A percentile compares a stretch with the other conserved stretches of the same genome.
Evolutionary conservation across 225 moss, liverwort and hornwort genomes (phyloP).

Genomic region (Sphagnum tenellum): DNA sequence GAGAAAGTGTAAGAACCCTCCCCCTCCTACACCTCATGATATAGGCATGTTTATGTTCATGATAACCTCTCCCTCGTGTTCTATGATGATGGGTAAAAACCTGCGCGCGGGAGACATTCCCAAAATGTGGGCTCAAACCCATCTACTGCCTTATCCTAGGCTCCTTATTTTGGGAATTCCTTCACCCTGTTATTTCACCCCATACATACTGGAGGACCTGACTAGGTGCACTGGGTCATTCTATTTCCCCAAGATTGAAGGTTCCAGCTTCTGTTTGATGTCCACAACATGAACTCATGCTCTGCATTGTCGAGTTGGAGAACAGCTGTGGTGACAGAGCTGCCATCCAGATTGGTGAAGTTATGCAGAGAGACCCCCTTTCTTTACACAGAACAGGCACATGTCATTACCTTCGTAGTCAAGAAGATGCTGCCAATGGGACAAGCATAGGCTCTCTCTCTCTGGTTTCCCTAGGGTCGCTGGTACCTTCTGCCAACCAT

Average conservation of each 20-base stretch:
- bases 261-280: conserved; percentile 58
- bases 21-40: too few species aligned
- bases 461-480: conserved; percentile 72
- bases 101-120: too few species aligned
- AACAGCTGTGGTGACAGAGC: conserved; percentile 62
- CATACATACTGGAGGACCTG: too few species aligned
- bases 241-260: conserved; percentile 76
- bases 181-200: too few species aligned
- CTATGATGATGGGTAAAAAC: too few species aligned
- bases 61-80: too few species aligned
- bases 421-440: conserved; percentile 69
- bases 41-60: too few species aligned
- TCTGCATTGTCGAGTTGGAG: conserved; percentile 70
- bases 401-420: conserved; percentile 63
- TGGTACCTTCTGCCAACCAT: conserved; percentile 67
- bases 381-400: conserved; percentile 49
- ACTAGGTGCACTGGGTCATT: conserved; percentile 86
- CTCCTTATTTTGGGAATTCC: too few species aligned
- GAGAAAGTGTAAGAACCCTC: too few species aligned
- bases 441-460: conserved; percentile 82
- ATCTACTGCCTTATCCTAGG: too few species aligned
- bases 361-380: conserved; percentile 49
- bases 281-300: conserved; percentile 71
- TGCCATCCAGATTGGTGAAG: conserved; percentile 54
- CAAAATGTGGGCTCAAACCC: too few species aligned